Base-by-base conservation (phyloP, 108 stramenopile genomes). In the Pseudonitzschia multiseries region DNA sequence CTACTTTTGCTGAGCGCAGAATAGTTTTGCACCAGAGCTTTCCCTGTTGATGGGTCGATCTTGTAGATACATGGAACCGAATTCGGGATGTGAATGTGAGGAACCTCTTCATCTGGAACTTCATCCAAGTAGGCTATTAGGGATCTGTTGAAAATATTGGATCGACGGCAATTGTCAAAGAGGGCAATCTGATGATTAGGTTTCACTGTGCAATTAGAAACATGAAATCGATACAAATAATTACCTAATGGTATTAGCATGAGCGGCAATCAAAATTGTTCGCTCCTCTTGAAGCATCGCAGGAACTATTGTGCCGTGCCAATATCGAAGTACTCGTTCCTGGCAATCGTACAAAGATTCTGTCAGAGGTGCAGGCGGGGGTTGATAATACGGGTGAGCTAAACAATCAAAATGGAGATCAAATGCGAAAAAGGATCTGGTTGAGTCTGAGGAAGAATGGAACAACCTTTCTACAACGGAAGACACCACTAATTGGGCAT, bases 91-190 rank as follows among this genome's bases (percentile, higher is more conserved):
- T 86, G 78, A 53, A 89, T 74, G 51, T 81, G 57, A 14, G 64
- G 68, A 48, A 89, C 79, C 43, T 83, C 72, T 44, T 82, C 81
- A 41, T 61, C 63, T 4, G 70, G 61, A 15, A 88, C 33, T 21
- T 79, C 71, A 28, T 88, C 87, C 46, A 88, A 46, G 75, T 86
- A 77, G 27, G 74, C 80, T 6, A 86, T 72, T n/a, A 88, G 71
- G 20, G 68, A 70, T n/a, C 86, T 57, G 15, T 14, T 33, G 32
- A 84, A 40, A 84, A 15, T 14, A 22, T 21, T 17, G 26, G 0
- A 28, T 31, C 8, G n/a, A 0, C 9, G 36, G 36, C 2, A 36
- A 8, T 4, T 8, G 50, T 10, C 20, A 51, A n/a, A 10, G 10
- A 51, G 17, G 3, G 50, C 50, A 17, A 9, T 44, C 8, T 13